Evolutionary conservation across 1,284 basidiomycete genomes (phyloP), one percentile per base, ranked within the genome.

Genomic region (Ustanciosporium gigantosporum): DNA sequence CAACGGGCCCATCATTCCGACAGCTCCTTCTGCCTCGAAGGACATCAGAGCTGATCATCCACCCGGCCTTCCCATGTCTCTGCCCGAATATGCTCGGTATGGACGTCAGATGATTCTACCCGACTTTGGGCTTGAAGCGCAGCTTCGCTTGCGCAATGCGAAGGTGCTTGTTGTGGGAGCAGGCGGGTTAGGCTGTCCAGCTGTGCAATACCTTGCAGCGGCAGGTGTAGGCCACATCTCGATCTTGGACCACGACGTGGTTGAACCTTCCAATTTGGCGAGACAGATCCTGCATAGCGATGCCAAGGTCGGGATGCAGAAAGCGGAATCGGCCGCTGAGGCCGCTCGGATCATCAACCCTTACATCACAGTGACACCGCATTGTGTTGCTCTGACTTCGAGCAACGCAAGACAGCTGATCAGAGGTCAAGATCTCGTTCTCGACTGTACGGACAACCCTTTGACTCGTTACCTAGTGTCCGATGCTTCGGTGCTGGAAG

Each of bases 71-170:
- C 68, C 77, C 8, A 68, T 83, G 32, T 67, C 68, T 6, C 71
- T 81, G 6, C 75, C 79, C 32, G 93, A 97, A 73, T 97, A 95
- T 78, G 81, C 82, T 65, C 84, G 94, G 37, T 98, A 97, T 84
- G 92, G 93, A 20, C 83, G 95, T 35, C 95, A 99, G 77, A 95
- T 99, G 91, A 92, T 98, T 65, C 82, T 97, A 45, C 86, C 91
- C 48, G 87, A 86, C 20, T 88, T 96, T 73, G 94, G 94, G 0
- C 82, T 97, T 1, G 81, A 84, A 2, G 67, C 55, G 2, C 95
- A 99, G 79, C 78, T 91, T 17, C 88, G 86, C 68, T 81, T 99
- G 8, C 85, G 86, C 50, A 68, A 81, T 5, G 85, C 91, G 0
- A 86, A 86, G 3, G 86, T 95, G 0, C 86, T 88, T 2, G 90